These are phyloP conservation scores for Blastobotrys arbuscula DNA, from an alignment of 1,139 yeast genomes.

Conservation along the genomic window DNA sequence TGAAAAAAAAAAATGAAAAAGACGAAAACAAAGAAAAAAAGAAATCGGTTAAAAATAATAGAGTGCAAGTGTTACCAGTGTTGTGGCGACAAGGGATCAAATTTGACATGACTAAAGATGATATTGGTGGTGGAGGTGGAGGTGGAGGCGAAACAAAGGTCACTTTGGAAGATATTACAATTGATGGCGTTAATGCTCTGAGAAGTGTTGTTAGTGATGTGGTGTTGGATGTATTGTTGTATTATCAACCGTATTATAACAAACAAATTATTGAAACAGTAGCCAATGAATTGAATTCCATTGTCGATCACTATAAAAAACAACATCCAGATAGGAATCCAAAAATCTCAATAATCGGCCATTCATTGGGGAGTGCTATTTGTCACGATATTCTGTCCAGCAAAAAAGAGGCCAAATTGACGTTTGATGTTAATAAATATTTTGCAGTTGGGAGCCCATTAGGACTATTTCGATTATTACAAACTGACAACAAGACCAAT, in stretches of 20 bases:
- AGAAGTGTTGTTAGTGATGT: conserved; percentile 79
- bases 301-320: conserved; percentile 51
- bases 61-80: conserved; percentile 51
- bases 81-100: conserved; percentile 32
- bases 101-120: conserved; percentile 22
- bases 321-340: conserved; percentile 60
- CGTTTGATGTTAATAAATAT: conserved; percentile 64
- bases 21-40: conserved; percentile 17
- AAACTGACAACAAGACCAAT: conserved; percentile 5
- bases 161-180: conserved; percentile 59
- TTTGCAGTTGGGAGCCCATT: conserved; percentile 85
- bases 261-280: conserved; percentile 57
- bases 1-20: conserved; percentile 23
- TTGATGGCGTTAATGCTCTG: conserved; percentile 70
- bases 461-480: conserved; percentile 62
- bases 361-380: conserved; percentile 82
- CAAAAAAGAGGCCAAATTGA: conserved; percentile 35
- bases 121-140: conserved; percentile 5
- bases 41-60: conserved; percentile 42
- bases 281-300: conserved; percentile 53
- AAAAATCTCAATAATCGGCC: conserved; percentile 75
- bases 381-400: conserved; percentile 56
- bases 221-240: conserved; percentile 72
- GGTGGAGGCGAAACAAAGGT: conserved; percentile 37
- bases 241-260: conserved; percentile 65